A percentile compares a stretch with the other conserved stretches of the same genome.
Evolutionary conservation across 208 protist species (phyloP).

Genomic region (Leptomonas seymouri): DNA sequence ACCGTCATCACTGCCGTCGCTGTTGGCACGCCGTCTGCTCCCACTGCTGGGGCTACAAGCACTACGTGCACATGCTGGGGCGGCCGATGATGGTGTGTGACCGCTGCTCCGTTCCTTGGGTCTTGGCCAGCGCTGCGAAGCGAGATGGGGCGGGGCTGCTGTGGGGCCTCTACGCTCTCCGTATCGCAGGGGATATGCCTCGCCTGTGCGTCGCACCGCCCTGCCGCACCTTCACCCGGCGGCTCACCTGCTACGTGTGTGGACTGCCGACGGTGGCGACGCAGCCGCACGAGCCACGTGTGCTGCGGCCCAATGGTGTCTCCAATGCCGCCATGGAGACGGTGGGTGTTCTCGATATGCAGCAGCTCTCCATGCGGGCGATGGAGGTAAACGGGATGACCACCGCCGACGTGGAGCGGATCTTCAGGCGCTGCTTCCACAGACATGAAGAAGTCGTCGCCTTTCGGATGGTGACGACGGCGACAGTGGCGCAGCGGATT

Average conservation of each 20-base stretch:
- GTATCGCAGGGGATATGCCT: constrained; percentile 58
- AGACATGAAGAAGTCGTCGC: constrained; percentile 52
- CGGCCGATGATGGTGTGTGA: constrained; percentile 56
- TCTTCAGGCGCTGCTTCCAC: constrained; percentile 55
- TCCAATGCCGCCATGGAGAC: constrained; percentile 11
- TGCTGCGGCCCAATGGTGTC: constrained; percentile 35
- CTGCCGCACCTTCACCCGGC: constrained; percentile 59
- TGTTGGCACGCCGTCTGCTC: constrained; percentile 69
- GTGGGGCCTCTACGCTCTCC: constrained; percentile 78
- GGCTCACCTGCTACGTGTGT: constrained; percentile 48
- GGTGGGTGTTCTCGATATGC: constrained; percentile 39
- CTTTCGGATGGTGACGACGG: constrained; percentile 41
- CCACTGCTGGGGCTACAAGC: constrained; percentile 48
- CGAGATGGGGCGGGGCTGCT: constrained; percentile 38
- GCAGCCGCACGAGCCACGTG: constrained; percentile 54
- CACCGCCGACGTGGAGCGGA: constrained; percentile 37
- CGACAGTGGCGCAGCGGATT: constrained; percentile 45
- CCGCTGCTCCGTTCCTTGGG: constrained; percentile 61
- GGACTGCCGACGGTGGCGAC: constrained; percentile 65
- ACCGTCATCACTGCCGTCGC: constrained; percentile 76
- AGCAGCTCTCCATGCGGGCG: constrained; percentile 37
- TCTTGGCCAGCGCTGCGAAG: constrained; percentile 44
- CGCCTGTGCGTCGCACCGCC: constrained; percentile 51
- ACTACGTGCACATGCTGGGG: constrained; percentile 61
- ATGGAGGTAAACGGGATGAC: constrained; percentile 41